Percentiles rank a stretch among this genome's conserved stretches.
These are phyloP conservation scores for Calcarisporium arbuscula DNA, from an alignment of 2,329 filamentous ascomycete genomes.

Conservation along the genomic window DNA sequence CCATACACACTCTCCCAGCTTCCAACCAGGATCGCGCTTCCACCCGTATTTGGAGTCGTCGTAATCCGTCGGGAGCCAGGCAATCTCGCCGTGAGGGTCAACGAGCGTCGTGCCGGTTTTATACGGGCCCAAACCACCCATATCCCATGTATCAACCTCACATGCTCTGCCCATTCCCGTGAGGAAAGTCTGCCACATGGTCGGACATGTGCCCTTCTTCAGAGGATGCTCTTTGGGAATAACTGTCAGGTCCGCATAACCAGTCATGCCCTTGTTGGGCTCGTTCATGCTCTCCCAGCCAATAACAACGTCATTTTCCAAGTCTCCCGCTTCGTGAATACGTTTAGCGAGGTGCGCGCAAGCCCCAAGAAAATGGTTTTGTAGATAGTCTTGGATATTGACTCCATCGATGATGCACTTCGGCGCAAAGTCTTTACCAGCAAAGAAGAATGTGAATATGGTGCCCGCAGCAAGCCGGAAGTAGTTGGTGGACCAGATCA, in stretches of 20 bases:
- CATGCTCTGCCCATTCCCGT: conserved; percentile 86
- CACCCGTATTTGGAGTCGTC: conserved; percentile 87
- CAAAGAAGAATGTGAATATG: conserved; percentile 93
- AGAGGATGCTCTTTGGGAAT: conserved; percentile 84
- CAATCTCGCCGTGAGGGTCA: conserved; percentile 78
- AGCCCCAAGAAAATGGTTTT: conserved; percentile 76
- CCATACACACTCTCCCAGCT: conserved; percentile 91
- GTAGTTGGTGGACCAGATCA: conserved; percentile 99
- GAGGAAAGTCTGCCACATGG: conserved; percentile 87
- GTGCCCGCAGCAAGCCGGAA: conserved; percentile 78
- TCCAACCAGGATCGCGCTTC: conserved; percentile 83
- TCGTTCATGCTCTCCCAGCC: conserved; percentile 98
- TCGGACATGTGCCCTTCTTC: conserved; percentile 88
- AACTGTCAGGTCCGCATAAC: conserved; percentile 71
- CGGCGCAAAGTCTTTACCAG: conserved; percentile 82
- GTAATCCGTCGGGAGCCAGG: conserved; percentile 78
- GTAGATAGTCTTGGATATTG: conserved; percentile 95
- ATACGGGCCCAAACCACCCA: conserved; percentile 87
- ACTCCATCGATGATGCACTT: conserved; percentile 91
- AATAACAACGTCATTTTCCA: conserved; percentile 81
- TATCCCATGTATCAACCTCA: conserved; percentile 88
- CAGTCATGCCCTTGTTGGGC: conserved; percentile 82
- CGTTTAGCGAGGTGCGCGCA: conserved; percentile 73
- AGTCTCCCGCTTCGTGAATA: conserved; percentile 83
- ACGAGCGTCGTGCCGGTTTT: conserved; percentile 78